phyloP scores from a whole-genome alignment of 176 grass and related monocot species.

The Zea luxurians region DNA sequence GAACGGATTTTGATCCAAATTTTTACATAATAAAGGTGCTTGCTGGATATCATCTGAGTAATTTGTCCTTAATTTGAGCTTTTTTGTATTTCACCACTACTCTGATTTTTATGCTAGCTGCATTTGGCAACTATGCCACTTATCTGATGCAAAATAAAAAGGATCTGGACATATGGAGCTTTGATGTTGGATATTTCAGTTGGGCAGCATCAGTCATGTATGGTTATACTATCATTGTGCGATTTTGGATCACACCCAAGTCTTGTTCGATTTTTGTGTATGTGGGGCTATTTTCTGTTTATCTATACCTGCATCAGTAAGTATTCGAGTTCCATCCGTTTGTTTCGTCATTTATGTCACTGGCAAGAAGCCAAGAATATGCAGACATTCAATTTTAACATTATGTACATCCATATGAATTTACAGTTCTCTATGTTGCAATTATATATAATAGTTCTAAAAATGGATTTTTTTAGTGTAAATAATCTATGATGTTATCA shows the following conservation, averaged over 20 bases:
- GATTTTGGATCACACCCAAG: constrained; percentile 77
- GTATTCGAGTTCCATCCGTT: constrained; percentile 34
- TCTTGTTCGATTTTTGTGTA: constrained; percentile 85
- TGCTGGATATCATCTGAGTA: background rate
- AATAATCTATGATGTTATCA: background rate
- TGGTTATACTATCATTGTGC: constrained; percentile 75
- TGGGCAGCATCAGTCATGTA: constrained; percentile 94
- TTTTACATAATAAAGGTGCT: constrained; percentile 1
- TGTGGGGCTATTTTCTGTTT: constrained; percentile 98
- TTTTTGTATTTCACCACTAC: constrained; percentile 43
- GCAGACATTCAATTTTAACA: background rate
- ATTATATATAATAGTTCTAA: constrained; percentile 19
- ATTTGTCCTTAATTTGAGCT: background rate
- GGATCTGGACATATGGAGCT: constrained; percentile 66
- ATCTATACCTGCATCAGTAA: constrained; percentile 84
- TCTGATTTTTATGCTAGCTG: constrained; percentile 80
- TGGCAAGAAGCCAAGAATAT: constrained; percentile 34
- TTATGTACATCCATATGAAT: background rate
- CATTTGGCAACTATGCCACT: constrained; percentile 81
- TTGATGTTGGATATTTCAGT: constrained; percentile 87
- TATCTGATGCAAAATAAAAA: constrained; percentile 74
- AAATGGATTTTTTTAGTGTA: constrained; percentile 2
- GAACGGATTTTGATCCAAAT: background rate
- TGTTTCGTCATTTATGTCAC: constrained; percentile 18
- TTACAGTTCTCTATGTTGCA: background rate